Percentiles rank a stretch among this genome's conserved stretches.
Conservation (phyloP, 305 asterid genomes). For the Fraxinus platypoda region DNA sequence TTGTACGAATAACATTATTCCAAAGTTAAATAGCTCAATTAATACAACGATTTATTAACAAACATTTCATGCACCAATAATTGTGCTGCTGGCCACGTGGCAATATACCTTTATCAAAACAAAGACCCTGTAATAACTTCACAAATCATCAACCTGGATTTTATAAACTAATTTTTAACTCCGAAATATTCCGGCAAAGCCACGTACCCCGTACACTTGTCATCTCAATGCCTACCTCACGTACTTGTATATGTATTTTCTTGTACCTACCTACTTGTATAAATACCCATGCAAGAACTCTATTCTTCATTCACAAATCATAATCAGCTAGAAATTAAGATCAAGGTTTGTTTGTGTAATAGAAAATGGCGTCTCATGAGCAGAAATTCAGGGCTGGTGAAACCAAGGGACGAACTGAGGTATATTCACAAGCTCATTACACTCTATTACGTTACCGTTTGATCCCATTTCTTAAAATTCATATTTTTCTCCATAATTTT, state of each 20-base stretch:
- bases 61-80: neutral
- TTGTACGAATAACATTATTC: too few species aligned
- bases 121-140: neutral
- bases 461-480: neutral
- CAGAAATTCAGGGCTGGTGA: conserved; percentile 65
- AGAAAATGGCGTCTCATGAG: conserved; percentile 54
- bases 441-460: neutral
- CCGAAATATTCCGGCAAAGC: neutral
- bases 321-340: neutral
- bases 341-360: neutral
- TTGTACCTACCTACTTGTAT: neutral
- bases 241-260: neutral
- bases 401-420: conserved; percentile 80
- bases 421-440: neutral
- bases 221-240: neutral
- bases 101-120: neutral
- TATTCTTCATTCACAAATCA: neutral
- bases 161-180: neutral
- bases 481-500: too few species aligned
- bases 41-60: neutral
- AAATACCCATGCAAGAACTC: neutral
- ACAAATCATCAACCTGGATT: neutral
- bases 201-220: conserved; percentile 51
- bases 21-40: neutral
- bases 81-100: neutral